Evolutionary conservation across 208 protist genomes (phyloP).

Genomic region (Crithidia sp.): DNA sequence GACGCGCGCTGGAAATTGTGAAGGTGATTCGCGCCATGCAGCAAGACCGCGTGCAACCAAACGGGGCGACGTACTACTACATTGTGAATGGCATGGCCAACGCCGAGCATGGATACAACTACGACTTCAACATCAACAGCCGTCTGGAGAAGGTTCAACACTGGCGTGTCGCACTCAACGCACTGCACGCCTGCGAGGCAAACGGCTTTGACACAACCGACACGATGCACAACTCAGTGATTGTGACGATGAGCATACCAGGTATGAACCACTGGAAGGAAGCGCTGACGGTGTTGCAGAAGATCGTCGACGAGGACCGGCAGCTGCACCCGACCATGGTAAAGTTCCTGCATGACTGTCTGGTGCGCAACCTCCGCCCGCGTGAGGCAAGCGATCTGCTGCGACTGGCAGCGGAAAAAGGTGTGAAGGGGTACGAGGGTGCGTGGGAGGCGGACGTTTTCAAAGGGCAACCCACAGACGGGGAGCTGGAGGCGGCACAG

Average conservation of each 20-base stretch:
- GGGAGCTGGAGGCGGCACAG: slow-evolving; percentile 41
- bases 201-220: slow-evolving; percentile 92
- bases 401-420: slow-evolving; percentile 70
- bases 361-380: slow-evolving; percentile 81
- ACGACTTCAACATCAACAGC: slow-evolving; percentile 91
- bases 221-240: slow-evolving; percentile 92
- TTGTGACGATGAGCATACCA: slow-evolving; percentile 87
- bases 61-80: slow-evolving; percentile 92
- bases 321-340: slow-evolving; percentile 89
- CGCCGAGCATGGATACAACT: slow-evolving; percentile 91
- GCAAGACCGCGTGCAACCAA: slow-evolving; percentile 86
- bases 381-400: slow-evolving; percentile 83
- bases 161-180: slow-evolving; percentile 89
- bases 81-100: slow-evolving; percentile 93
- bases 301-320: slow-evolving; percentile 80
- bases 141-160: slow-evolving; percentile 89
- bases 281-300: slow-evolving; percentile 66
- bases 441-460: slow-evolving; percentile 89
- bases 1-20: slow-evolving; percentile 88
- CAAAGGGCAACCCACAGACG: slow-evolving; percentile 52
- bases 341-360: slow-evolving; percentile 86
- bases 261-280: slow-evolving; percentile 89
- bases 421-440: slow-evolving; percentile 80
- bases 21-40: slow-evolving; percentile 89
- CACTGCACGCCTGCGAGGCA: slow-evolving; percentile 82